A percentile compares a stretch with the other conserved stretches of the same genome.
Evolutionary conservation across 2,329 filamentous ascomycete genomes (phyloP).

Genomic region (Penicillium sp.): DNA sequence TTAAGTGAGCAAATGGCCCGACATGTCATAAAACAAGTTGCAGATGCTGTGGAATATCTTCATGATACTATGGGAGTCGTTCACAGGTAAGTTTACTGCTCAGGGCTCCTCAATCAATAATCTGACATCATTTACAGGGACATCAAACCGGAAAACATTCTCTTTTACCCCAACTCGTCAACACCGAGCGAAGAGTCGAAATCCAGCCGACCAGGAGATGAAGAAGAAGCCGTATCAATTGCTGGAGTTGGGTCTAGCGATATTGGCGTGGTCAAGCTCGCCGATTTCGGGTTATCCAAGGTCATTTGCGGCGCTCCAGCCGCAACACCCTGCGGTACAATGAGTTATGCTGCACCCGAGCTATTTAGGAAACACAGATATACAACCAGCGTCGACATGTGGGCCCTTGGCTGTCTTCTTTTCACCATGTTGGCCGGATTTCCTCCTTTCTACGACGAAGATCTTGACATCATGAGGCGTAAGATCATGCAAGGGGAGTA

Average conservation of each 20-base stretch:
- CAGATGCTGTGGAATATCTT: constrained; percentile 10
- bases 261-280: constrained; percentile 10
- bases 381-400: constrained; percentile 14
- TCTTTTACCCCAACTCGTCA: constrained; percentile 7
- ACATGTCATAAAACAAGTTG: constrained; percentile 15
- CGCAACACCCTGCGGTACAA: constrained; percentile 11
- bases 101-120: not conserved
- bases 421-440: constrained; percentile 12
- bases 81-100: constrained; percentile 3
- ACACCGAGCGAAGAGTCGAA: not conserved
- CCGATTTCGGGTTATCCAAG: constrained; percentile 14
- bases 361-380: constrained; percentile 9
- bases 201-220: not conserved
- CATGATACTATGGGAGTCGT: constrained; percentile 12
- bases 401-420: constrained; percentile 11
- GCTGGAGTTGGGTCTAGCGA: constrained; percentile 1
- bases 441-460: constrained; percentile 13
- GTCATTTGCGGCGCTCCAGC: constrained; percentile 4
- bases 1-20: constrained; percentile 17
- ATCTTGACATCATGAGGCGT: constrained; percentile 8
- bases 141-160: constrained; percentile 15
- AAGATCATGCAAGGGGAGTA: constrained; percentile 8
- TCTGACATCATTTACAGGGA: not conserved
- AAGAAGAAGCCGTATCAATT: constrained; percentile 11
- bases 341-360: constrained; percentile 13